These are phyloP conservation scores for Torulaspora delbrueckii DNA, from an alignment of 805 yeast genomes.

Conservation along the genomic window DNA sequence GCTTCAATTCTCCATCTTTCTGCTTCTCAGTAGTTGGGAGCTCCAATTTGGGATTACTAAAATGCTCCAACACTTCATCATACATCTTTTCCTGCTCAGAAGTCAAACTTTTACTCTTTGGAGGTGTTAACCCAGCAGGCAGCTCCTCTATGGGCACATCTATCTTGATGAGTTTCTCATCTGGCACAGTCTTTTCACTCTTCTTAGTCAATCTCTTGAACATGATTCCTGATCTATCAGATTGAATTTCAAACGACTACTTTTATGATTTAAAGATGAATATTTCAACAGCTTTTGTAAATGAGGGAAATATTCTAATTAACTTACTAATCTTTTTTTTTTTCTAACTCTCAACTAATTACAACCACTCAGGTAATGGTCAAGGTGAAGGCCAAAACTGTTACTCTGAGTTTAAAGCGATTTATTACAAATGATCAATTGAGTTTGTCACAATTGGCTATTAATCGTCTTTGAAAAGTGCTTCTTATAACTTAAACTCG, in stretches of 20 bases:
- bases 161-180: slow-evolving; percentile 31
- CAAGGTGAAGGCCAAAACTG: too few species aligned
- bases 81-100: slow-evolving; percentile 57
- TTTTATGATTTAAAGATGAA: neutral
- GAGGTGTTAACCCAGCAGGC: slow-evolving; percentile 48
- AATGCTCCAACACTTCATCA: slow-evolving; percentile 55
- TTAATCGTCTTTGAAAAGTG: neutral
- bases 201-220: slow-evolving; percentile 28
- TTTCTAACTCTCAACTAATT: neutral
- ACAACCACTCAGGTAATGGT: too few species aligned
- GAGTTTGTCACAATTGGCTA: neutral
- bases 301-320: neutral
- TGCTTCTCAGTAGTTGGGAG: slow-evolving; percentile 49
- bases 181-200: slow-evolving; percentile 20
- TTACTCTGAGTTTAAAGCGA: neutral
- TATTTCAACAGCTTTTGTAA: neutral
- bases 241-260: neutral
- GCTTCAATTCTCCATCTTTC: slow-evolving; percentile 34
- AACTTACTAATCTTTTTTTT: neutral
- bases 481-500: neutral
- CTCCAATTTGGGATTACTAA: slow-evolving; percentile 48
- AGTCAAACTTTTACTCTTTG: slow-evolving; percentile 44
- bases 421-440: neutral
- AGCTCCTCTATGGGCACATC: slow-evolving; percentile 54
- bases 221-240: slow-evolving; percentile 12